Percentiles rank a stretch among this genome's conserved stretches.
phyloP scores from a whole-genome alignment of 495 filamentous ascomycete species.

The Penicillium egyptiacum region DNA sequence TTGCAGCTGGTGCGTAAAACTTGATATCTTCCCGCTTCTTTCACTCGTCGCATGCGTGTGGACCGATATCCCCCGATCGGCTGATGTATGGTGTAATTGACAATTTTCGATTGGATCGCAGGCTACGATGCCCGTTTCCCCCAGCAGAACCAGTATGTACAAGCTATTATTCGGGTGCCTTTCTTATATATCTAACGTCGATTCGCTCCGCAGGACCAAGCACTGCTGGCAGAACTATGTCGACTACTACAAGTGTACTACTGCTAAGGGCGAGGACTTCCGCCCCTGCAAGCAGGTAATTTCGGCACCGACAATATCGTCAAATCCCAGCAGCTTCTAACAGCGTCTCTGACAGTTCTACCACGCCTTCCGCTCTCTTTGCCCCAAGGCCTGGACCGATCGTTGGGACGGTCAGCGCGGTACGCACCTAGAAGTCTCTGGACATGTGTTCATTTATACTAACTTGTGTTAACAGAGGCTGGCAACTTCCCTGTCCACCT shows the following conservation, averaged over 20 bases:
- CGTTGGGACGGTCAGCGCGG: constrained; percentile 98
- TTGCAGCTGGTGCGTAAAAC: constrained; percentile 46
- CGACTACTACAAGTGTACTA: constrained; percentile 99
- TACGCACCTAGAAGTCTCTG: constrained; percentile 51
- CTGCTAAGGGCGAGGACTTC: constrained; percentile 99
- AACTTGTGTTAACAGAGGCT: constrained; percentile 58
- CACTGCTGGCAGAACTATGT: constrained; percentile 99
- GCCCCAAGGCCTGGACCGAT: constrained; percentile 90
- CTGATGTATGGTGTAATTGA: constrained; percentile 29
- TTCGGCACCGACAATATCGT: constrained; percentile 1
- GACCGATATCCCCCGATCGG: constrained; percentile 19
- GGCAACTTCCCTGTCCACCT: constrained; percentile 80
- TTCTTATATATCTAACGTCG: constrained; percentile 14
- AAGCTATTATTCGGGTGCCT: background rate
- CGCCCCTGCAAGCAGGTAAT: constrained; percentile 92
- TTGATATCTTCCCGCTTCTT: constrained; percentile 20
- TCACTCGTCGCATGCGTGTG: constrained; percentile 13
- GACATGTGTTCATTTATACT: constrained; percentile 15
- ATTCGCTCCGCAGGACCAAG: constrained; percentile 55
- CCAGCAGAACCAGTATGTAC: constrained; percentile 84
- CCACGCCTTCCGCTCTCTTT: constrained; percentile 93
- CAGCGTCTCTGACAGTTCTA: constrained; percentile 66
- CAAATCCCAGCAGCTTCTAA: constrained; percentile 7
- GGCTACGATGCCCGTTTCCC: constrained; percentile 99
- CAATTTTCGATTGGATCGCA: constrained; percentile 43